A percentile compares a stretch with the other conserved stretches of the same genome.
phyloP scores from a whole-genome alignment of 495 filamentous ascomycete species.

The Tuber magnatum region DNA sequence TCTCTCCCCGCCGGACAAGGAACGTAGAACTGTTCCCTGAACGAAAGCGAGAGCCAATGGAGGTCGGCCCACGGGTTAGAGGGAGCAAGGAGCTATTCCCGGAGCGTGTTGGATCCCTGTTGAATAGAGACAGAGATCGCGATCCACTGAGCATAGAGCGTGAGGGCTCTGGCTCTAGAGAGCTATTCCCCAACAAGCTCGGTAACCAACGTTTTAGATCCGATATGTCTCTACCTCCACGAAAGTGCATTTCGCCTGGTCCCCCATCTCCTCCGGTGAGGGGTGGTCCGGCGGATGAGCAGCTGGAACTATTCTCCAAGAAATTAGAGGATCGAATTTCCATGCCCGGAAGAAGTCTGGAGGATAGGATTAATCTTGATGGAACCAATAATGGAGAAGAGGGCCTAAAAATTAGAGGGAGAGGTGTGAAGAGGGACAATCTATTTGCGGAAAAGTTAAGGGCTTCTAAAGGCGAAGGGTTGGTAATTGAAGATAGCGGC shows the following conservation, averaged over 20 bases:
- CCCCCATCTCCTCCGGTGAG: background rate
- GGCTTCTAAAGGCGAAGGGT: conserved; percentile 33
- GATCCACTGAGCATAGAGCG: background rate
- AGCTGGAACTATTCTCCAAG: conserved; percentile 28
- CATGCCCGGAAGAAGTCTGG: conserved; percentile 24
- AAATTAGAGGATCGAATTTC: conserved; percentile 33
- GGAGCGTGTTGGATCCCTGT: conserved; percentile 4
- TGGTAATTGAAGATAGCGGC: conserved; percentile 19
- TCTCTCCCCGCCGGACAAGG: conserved; percentile 19
- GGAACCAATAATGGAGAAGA: conserved; percentile 3
- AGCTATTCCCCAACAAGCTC: conserved; percentile 29
- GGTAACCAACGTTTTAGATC: conserved; percentile 18
- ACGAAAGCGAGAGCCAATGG: conserved; percentile 18
- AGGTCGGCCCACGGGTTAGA: conserved; percentile 12
- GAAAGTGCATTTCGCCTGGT: background rate
- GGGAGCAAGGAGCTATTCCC: conserved; percentile 33
- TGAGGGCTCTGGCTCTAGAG: conserved; percentile 11
- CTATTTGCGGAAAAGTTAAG: conserved; percentile 39
- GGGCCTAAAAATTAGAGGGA: conserved; percentile 29
- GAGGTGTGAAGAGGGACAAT: conserved; percentile 28
- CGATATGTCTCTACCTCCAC: conserved; percentile 9
- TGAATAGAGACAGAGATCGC: background rate
- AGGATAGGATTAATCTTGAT: conserved; percentile 29
- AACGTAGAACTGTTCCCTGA: conserved; percentile 35
- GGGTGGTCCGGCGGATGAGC: background rate